Base-by-base conservation (phyloP, 352 stramenopile genomes). In the Pythium grandisporangium region DNA sequence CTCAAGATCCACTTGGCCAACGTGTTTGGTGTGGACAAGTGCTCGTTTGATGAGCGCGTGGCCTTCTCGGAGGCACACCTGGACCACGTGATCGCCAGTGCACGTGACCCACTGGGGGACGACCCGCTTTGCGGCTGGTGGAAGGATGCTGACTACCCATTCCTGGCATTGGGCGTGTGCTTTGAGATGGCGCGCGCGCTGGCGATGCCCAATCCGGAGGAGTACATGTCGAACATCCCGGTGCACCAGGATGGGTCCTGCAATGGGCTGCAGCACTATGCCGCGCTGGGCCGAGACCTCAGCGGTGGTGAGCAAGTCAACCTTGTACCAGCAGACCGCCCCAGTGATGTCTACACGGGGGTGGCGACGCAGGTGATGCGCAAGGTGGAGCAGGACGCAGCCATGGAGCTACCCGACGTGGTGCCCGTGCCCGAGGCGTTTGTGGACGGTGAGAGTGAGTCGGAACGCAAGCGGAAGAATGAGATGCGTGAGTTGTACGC, bases 211-310 rank as follows among this genome's bases (percentile, higher is more conserved):
- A 73, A 98, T 69, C 95, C 92, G 5, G 79, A 91, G 22, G 73
- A 84, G 39, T 99, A 98, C 70, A 69, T 93, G 63, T 99, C 87
- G 22, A 92, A 89, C 40, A 71, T 99, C 19, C 96, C 96, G 1
- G 94, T 99, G 32, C 96, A 99, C 54, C 87, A 97, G 53, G 97
- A 99, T 57, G 96, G 96, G 7, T 98, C 91, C 24, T 99, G 97
- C 62, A 99, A 99, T 63, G 97, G 97, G 2, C 71, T 99, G 33
- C 97, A 99, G 73, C 97, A 99, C 65, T 99, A 99, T 63, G 96
- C 96, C 24, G 96, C 96, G 6, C 77, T 99, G 7, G 96, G 96
- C 24, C 82, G 95, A 37, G 97, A 99, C 58, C 62, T 58, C 4
- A 71, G 75, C 6, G 97, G 96, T 61, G 97, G 93, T 11, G 81